Conservation (phyloP, 2,329 filamentous ascomycete genomes). For the Nothophoma quercina region DNA sequence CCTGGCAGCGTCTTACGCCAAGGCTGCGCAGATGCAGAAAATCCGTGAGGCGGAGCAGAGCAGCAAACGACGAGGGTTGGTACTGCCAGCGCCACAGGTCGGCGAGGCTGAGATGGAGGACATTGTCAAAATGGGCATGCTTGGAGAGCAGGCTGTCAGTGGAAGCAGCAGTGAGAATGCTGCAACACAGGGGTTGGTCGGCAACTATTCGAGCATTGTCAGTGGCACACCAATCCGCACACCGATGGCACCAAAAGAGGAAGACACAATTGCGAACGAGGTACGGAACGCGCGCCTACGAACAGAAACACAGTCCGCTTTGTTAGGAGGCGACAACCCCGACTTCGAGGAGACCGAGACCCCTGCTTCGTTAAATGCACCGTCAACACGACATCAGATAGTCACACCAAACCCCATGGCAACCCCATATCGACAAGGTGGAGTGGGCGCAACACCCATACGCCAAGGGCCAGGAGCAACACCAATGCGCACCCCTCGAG, state of each 20-base stretch:
- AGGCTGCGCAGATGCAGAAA: conserved; percentile 92
- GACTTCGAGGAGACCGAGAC: conserved; percentile 80
- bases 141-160: conserved; percentile 84
- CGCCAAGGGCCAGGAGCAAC: conserved; percentile 74
- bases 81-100: conserved; percentile 88
- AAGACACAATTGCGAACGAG: conserved; percentile 96
- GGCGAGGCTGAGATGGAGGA: conserved; percentile 93
- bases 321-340: conserved; percentile 93
- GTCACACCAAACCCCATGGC: conserved; percentile 96
- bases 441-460: conserved; percentile 71
- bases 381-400: conserved; percentile 79
- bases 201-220: conserved; percentile 84
- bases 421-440: conserved; percentile 78
- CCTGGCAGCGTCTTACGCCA: conserved; percentile 86
- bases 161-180: conserved; percentile 83
- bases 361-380: conserved; percentile 88
- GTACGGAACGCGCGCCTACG: conserved; percentile 91
- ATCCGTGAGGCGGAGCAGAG: conserved; percentile 96
- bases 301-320: conserved; percentile 90
- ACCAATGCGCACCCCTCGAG: conserved; percentile 85
- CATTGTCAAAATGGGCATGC: conserved; percentile 98
- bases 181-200: conserved; percentile 83
- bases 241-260: conserved; percentile 86
- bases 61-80: conserved; percentile 86
- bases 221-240: conserved; percentile 88